Base-by-base conservation (phyloP, 2,329 filamentous ascomycete species). In the Microsporum audouinii region DNA sequence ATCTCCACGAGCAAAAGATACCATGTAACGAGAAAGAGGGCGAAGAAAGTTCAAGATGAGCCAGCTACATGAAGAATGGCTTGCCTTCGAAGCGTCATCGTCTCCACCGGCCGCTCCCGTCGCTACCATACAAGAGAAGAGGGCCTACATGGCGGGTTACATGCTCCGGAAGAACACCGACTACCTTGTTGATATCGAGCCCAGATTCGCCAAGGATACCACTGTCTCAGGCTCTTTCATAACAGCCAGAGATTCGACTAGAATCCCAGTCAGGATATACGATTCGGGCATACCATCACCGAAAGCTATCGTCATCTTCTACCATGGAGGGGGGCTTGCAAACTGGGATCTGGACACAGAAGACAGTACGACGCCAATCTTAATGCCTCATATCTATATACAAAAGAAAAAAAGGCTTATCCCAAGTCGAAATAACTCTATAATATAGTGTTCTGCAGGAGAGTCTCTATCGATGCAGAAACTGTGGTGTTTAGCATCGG, bases 401-500 rank as follows among this genome's bases (percentile, higher is more conserved):
- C 17, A 23, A 23, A 23, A 23, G 17, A 23, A 23, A 23, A 23
- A 23, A 23, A 23, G 17, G 17, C 17, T 23, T 23, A 23, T 23
- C 12, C 31, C 12, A 53, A 53, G 23, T 5, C 51, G 17, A 23
- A 33, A 7, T 8, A 55, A 43, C 39, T 43, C 36, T 55, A 3
- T 3, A 14, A 41, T 57, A 23, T 10, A 58, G 58, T 60, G 27
- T 31, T 41, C 17, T 60, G 58, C 8, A 29, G 57, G 29, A 39
- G 58, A 33, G 17, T 62, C 10, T 34, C 58, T 41, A 49, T 60
- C 33, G 27, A 56, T 12, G 10, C 38, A 8, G 57, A 58, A 12
- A 64, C 65, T 5, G 53, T 66, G 17, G 55, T 65, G 27, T 59
- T 66, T 55, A 65, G 60, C 51, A 61, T 66, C 36, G 65, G 53